Base-by-base conservation (phyloP, 2,329 filamentous ascomycete species). In the Fulvia fulva region DNA sequence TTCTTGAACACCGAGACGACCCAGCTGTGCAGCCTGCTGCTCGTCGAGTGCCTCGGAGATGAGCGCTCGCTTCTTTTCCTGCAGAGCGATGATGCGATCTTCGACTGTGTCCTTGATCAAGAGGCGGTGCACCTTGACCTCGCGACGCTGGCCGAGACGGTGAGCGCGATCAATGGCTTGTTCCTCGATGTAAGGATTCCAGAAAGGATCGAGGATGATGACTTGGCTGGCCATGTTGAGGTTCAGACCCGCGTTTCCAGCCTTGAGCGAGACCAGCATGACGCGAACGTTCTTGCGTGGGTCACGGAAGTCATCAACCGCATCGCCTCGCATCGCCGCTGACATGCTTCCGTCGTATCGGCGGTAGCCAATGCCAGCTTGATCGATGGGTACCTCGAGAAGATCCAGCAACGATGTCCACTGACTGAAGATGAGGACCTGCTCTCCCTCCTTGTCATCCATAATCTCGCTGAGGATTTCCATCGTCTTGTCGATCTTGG, bases 181-280 rank as follows among this genome's bases (percentile, higher is more conserved):
- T 74, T 91, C 90, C 75, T 96, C 92, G 51, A 95, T 88, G 70
- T 88, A 96, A 0, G 91, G 92, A 63, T 96, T 97, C 90, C 91
- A 96, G 76, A 95, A 96, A 0, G 91, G 91, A 70, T 96, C 91
- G 70, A 96, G 85, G 63, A 96, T 89, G 72, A 97, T 90, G 65
- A 96, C 90, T 63, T 91, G 87, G 1, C 87, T 90, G 0, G 91
- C 92, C 19, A 86, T 84, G 41, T 88, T 90, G 22, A 97, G 81
- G 69, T 97, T 97, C 47, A 97, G 82, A 1, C 92, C 92, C 0
- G 91, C 86, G 66, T 93, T 93, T 32, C 90, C 90, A 1, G 90
- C 89, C 67, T 90, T 90, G 51, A 93, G 78, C 1, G 88, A 91
- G 1, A 92, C 83, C 2, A 94, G 80, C 81, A 94, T 89, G 69